Percentiles rank a stretch among this genome's conserved stretches.
Conservation (phyloP, 768 basidiomycete genomes). For the Lactarius psammicola region DNA sequence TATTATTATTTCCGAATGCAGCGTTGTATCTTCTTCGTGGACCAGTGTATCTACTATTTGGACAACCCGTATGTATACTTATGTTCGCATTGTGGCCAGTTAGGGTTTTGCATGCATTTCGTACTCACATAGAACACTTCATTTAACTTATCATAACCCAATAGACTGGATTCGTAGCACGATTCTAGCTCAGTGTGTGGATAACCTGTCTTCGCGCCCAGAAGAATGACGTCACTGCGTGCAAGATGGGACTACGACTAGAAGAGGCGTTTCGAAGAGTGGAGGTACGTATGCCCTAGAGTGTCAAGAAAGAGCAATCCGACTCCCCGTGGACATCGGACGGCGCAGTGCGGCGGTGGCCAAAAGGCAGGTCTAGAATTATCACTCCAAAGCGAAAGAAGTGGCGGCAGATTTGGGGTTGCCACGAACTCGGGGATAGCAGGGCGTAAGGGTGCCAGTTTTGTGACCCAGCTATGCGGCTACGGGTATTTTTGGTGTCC, state of each 20-base stretch:
- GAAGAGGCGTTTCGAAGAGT: not conserved
- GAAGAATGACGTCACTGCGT: constrained; percentile 20
- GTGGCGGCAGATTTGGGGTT: constrained; percentile 22
- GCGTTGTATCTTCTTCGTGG: not conserved
- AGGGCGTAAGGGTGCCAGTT: not conserved
- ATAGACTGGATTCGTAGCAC: constrained; percentile 8
- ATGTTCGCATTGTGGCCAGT: constrained; percentile 9
- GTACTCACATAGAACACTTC: constrained; percentile 17
- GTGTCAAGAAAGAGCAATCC: not conserved
- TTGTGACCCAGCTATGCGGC: not conserved
- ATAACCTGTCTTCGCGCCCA: constrained; percentile 15
- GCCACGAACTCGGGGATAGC: constrained; percentile 4
- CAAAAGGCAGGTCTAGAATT: constrained; percentile 17
- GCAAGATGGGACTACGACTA: not conserved
- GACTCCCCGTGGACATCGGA: constrained; percentile 4
- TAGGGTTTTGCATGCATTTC: not conserved
- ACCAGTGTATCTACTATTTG: constrained; percentile 16
- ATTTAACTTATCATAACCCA: constrained; percentile 19
- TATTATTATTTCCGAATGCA: not conserved
- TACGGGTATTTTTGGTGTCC: not conserved
- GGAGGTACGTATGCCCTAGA: not conserved
- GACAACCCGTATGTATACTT: constrained; percentile 17
- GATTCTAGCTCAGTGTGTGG: constrained; percentile 15
- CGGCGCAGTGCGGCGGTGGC: not conserved
- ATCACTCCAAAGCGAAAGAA: not conserved